Conservation (phyloP, 495 filamentous ascomycete genomes). For the Astrothelium subdiscretum region DNA sequence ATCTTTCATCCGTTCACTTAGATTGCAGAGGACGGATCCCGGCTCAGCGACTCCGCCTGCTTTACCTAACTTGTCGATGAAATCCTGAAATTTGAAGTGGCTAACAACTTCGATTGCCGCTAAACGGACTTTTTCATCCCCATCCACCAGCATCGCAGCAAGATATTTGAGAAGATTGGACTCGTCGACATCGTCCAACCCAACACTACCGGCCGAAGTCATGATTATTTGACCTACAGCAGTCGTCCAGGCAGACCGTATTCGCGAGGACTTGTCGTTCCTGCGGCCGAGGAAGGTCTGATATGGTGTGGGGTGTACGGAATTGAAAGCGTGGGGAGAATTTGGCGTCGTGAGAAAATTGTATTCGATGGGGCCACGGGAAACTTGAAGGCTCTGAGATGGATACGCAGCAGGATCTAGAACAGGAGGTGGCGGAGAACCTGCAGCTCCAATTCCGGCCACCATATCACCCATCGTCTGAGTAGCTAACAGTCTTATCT, state of each 20-base stretch:
- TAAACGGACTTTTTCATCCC: conserved; percentile 81
- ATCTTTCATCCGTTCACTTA: conserved; percentile 85
- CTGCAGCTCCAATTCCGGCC: conserved; percentile 79
- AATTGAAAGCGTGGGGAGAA: conserved; percentile 72
- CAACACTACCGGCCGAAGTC: conserved; percentile 79
- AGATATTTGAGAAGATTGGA: conserved; percentile 57
- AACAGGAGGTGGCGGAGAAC: conserved; percentile 57
- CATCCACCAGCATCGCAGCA: conserved; percentile 69
- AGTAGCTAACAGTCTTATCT: conserved; percentile 74
- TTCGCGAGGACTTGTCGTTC: conserved; percentile 69
- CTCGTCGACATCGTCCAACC: conserved; percentile 67
- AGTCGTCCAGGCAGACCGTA: conserved; percentile 76
- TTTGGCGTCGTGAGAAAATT: conserved; percentile 65
- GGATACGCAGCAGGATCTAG: conserved; percentile 77
- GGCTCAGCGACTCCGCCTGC: conserved; percentile 57
- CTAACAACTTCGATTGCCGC: conserved; percentile 75
- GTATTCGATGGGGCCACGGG: conserved; percentile 39
- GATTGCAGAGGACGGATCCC: conserved; percentile 60
- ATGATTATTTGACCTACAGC: conserved; percentile 68
- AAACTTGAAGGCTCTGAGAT: conserved; percentile 52
- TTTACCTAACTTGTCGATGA: conserved; percentile 67
- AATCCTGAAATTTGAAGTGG: conserved; percentile 60
- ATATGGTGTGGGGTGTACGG: conserved; percentile 65
- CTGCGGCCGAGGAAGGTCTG: conserved; percentile 69
- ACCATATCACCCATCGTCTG: conserved; percentile 92